phyloP scores from a whole-genome alignment of 129 eudicot genomes.

The Dittrichia graveolens region DNA sequence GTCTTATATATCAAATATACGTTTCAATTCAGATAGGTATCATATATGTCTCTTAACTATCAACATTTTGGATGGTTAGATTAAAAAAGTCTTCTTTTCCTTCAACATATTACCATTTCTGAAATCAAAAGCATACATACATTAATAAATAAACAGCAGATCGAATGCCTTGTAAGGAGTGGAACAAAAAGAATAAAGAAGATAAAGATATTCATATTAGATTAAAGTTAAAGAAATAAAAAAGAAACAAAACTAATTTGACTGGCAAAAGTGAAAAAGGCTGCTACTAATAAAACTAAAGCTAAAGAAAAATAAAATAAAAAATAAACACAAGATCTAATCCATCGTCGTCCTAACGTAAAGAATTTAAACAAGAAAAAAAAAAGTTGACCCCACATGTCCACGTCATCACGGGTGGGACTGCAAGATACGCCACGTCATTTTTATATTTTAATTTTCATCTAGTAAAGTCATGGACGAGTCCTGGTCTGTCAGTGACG shows the following conservation, averaged over 20 bases:
- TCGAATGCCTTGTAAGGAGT: slow-evolving; percentile 24
- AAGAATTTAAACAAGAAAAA: slow-evolving; percentile 37
- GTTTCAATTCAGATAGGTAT: too few relatives aligned
- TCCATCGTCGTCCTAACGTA: slow-evolving; percentile 41
- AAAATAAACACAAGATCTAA: slow-evolving; percentile 19
- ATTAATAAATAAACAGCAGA: slow-evolving; percentile 7
- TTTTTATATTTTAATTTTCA: slow-evolving; percentile 17
- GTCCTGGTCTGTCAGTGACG: slow-evolving; percentile 77
- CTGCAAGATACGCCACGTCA: slow-evolving; percentile 38
- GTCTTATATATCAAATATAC: too few relatives aligned
- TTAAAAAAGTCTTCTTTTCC: background rate
- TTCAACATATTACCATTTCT: slow-evolving; percentile 22
- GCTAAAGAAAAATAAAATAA: slow-evolving; percentile 25
- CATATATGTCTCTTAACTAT: too few relatives aligned
- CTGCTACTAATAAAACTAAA: slow-evolving; percentile 45
- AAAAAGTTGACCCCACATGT: slow-evolving; percentile 28
- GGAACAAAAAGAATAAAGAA: slow-evolving; percentile 41
- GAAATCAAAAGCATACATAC: slow-evolving; percentile 13
- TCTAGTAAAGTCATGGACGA: slow-evolving; percentile 85
- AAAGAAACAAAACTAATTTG: slow-evolving; percentile 28
- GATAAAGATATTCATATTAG: slow-evolving; percentile 42
- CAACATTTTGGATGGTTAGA: too few relatives aligned
- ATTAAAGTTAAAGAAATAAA: slow-evolving; percentile 27
- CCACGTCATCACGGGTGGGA: slow-evolving; percentile 43
- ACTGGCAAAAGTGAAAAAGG: slow-evolving; percentile 42